These are phyloP conservation scores for Lepidium sativum DNA, from an alignment of 345 rosid genomes.

Conservation along the genomic window DNA sequence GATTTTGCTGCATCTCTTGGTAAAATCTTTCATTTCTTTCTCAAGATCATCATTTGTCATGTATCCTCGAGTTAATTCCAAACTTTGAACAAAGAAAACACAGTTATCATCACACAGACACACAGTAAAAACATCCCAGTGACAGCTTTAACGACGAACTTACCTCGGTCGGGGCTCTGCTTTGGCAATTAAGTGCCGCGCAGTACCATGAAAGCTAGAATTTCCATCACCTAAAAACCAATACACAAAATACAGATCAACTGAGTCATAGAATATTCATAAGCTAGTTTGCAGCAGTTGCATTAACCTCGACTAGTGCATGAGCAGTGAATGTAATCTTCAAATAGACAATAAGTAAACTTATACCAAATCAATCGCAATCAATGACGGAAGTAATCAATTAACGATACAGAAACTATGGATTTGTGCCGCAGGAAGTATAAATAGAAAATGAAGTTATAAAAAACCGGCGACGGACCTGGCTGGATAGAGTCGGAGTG, in stretches of 20 bases:
- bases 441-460: neutral
- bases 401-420: neutral
- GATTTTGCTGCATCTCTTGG: constrained; percentile 62
- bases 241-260: neutral
- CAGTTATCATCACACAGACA: neutral
- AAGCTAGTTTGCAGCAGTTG: neutral
- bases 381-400: neutral
- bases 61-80: constrained; percentile 54
- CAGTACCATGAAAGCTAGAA: constrained; percentile 21
- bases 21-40: constrained; percentile 63
- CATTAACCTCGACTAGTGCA: neutral
- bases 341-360: neutral
- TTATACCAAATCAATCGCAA: neutral
- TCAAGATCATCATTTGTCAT: constrained; percentile 73
- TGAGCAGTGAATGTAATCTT: neutral
- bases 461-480: constrained; percentile 25
- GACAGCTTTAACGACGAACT: neutral
- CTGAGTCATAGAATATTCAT: neutral
- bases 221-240: constrained; percentile 25
- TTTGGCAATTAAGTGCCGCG: constrained; percentile 38
- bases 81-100: constrained; percentile 22
- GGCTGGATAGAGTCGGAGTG: constrained; percentile 21
- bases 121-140: neutral
- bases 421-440: neutral
- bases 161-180: constrained; percentile 40